A percentile compares a stretch with the other conserved stretches of the same genome.
Conservation (phyloP, 768 basidiomycete species). For the Podaxis sp. region DNA sequence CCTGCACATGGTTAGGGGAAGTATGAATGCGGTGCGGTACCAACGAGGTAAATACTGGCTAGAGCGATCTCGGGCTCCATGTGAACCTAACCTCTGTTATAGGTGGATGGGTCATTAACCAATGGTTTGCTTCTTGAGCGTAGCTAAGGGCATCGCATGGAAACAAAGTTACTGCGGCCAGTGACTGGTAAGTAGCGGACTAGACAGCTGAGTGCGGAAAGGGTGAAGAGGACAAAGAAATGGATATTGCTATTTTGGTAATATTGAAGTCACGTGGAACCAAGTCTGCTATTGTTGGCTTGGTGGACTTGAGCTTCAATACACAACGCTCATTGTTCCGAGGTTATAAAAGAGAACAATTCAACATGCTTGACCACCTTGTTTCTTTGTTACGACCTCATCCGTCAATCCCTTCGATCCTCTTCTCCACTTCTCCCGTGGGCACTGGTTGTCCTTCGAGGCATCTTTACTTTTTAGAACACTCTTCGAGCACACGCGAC, state of each 20-base stretch:
- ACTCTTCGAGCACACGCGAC: conserved; percentile 9
- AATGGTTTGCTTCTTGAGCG: too few relatives aligned
- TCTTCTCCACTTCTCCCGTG: background rate
- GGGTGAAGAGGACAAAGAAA: too few relatives aligned
- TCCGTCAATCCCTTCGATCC: background rate
- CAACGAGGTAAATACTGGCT: background rate
- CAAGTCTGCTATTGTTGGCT: background rate
- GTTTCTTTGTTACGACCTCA: background rate
- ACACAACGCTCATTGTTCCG: background rate
- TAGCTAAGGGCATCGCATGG: too few relatives aligned
- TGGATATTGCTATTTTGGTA: too few relatives aligned
- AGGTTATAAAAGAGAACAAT: conserved; percentile 15
- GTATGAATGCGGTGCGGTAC: background rate
- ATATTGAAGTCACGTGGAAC: background rate
- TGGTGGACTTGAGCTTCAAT: background rate
- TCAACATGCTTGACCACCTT: conserved; percentile 3
- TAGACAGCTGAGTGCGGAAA: too few relatives aligned
- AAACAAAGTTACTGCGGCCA: too few relatives aligned
- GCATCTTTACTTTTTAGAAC: conserved; percentile 12
- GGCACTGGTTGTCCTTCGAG: conserved; percentile 14
- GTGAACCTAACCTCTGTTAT: too few relatives aligned
- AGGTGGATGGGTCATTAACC: too few relatives aligned
- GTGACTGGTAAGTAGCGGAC: too few relatives aligned
- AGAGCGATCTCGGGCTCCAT: background rate
- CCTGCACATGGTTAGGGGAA: background rate